phyloP scores from a whole-genome alignment of 495 filamentous ascomycete species.

The Sporormia fimetaria region DNA sequence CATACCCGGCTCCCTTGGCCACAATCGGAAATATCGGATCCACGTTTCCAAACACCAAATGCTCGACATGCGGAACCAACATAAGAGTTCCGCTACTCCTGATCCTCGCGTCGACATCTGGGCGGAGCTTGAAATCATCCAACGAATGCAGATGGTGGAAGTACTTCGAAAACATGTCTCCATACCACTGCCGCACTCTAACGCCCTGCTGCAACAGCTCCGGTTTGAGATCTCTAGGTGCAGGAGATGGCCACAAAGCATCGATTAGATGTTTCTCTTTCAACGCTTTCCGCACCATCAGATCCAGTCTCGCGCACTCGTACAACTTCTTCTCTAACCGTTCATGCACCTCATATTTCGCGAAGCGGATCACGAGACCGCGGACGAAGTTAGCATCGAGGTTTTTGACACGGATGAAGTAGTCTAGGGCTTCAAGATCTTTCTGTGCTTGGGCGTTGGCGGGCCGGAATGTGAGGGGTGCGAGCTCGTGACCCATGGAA shows the following conservation, averaged over 20 bases:
- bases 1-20: constrained; percentile 13
- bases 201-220: constrained; percentile 17
- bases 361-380: constrained; percentile 19
- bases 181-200: constrained; percentile 19
- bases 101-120: constrained; percentile 18
- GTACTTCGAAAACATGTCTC: constrained; percentile 27
- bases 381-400: constrained; percentile 19
- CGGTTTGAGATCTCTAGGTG: constrained; percentile 1
- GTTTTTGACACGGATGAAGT: constrained; percentile 11
- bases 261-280: constrained; percentile 26
- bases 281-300: constrained; percentile 25
- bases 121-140: constrained; percentile 14
- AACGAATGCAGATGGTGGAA: constrained; percentile 18
- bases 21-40: constrained; percentile 22
- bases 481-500: constrained; percentile 19
- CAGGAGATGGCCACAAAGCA: constrained; percentile 16
- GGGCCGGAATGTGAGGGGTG: constrained; percentile 14
- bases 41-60: constrained; percentile 18
- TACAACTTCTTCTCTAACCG: constrained; percentile 26
- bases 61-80: constrained; percentile 19
- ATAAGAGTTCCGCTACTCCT: constrained; percentile 16
- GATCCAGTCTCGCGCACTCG: constrained; percentile 15
- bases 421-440: constrained; percentile 22
- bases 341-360: constrained; percentile 23
- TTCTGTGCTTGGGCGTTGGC: constrained; percentile 25